Conservation (phyloP, 441 rosid species). For the Populus hybrid region DNA sequence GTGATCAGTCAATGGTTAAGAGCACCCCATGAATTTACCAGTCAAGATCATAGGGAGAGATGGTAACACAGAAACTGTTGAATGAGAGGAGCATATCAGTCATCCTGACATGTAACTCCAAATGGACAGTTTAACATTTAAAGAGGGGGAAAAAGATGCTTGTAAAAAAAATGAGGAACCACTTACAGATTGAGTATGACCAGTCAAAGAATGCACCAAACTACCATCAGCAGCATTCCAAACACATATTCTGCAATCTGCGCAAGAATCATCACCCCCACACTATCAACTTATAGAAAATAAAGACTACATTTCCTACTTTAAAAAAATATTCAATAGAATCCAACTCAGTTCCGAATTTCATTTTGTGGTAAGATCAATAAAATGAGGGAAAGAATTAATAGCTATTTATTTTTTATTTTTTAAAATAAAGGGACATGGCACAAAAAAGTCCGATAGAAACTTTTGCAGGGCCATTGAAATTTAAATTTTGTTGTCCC, state of each 20-base stretch:
- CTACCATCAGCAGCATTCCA: conserved; percentile 99
- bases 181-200: conserved; percentile 96
- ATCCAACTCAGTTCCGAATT: not conserved
- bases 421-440: not conserved
- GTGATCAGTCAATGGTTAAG: not conserved
- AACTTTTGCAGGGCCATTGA: not conserved
- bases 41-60: not conserved
- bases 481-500: not conserved
- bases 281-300: not conserved
- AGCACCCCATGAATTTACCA: not conserved
- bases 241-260: conserved; percentile 99
- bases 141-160: not conserved
- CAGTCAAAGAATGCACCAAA: conserved; percentile 95
- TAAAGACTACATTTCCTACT: not conserved
- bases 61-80: not conserved
- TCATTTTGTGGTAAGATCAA: not conserved
- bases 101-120: not conserved
- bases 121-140: not conserved
- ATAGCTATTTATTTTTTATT: too few species aligned
- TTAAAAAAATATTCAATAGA: conserved; percentile 8
- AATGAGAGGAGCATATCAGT: not conserved
- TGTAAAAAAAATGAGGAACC: not conserved
- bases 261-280: conserved; percentile 14
- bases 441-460: not conserved
- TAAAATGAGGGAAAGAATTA: not conserved